Base-by-base conservation (phyloP, 2,329 filamentous ascomycete genomes). In the Verticillium isaacii region DNA sequence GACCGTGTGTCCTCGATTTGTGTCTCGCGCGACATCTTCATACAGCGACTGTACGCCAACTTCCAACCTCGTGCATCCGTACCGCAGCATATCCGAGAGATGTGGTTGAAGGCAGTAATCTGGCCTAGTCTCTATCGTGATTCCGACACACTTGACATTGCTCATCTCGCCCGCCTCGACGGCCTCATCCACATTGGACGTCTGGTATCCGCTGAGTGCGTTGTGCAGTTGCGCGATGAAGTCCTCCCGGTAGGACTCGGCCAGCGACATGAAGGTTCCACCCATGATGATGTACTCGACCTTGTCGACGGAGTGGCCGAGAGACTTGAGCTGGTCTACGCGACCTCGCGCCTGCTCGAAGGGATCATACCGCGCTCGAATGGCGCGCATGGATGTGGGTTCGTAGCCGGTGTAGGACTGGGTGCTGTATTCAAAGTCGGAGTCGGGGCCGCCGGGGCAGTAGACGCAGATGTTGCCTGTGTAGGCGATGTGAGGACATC, bases 221-320 rank as follows among this genome's bases (percentile, higher is more conserved):
- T 99, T 99, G 78, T 99, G 95, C 58, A 99, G 83, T 72, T 97
- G 94, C 1, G 93, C 90, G 63, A 99, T 97, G 71, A 99, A 99
- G 61, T 91, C 88, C 64, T 99, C 92, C 32, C 95, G 84, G 75
- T 99, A 99, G 29, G 89, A 88, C 70, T 93, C 88, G 9, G 94
- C 85, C 32, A 99, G 78, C 2, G 94, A 98, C 96, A 99, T 99
- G 77, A 99, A 99, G 0, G 95, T 99, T 67, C 95, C 95, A 63
- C 95, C 95, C 95, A 99, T 99, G 73, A 99, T 97, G 72, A 99
- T 99, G 76, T 98, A 99, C 80, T 99, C 95, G 29, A 99, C 95
- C 76, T 99, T 99, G 79, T 99, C 95, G 57, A 99, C 95, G 56
- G 92, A 97, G 76, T 99, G 95, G 0, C 95, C 95, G 0, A 99